phyloP scores from a whole-genome alignment of 495 filamentous ascomycete genomes.

The Elasticomyces elasticus region DNA sequence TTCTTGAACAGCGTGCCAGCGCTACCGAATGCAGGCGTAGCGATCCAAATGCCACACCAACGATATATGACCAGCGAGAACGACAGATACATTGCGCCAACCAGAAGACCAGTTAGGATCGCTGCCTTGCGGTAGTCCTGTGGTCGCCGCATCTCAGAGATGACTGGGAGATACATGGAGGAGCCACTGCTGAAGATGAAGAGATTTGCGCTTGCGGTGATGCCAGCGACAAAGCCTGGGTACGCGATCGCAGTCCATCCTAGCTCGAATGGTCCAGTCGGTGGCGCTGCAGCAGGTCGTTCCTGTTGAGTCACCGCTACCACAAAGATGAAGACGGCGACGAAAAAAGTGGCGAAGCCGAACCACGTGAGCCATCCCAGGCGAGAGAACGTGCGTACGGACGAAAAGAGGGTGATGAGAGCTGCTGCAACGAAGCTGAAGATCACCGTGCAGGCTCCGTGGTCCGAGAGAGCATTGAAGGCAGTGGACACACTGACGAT shows the following conservation, averaged over 20 bases:
- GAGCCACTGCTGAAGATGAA: slow-evolving; percentile 17
- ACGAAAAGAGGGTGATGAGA: slow-evolving; percentile 28
- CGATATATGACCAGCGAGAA: slow-evolving; percentile 14
- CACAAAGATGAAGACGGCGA: slow-evolving; percentile 21
- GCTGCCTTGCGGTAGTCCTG: slow-evolving; percentile 10
- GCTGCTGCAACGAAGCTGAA: slow-evolving; percentile 35
- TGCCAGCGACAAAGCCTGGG: slow-evolving; percentile 17
- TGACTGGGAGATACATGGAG: slow-evolving; percentile 10
- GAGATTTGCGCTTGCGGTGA: slow-evolving; percentile 7
- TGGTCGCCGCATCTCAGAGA: slow-evolving; percentile 15
- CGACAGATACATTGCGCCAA: slow-evolving; percentile 23
- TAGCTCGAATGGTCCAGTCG: slow-evolving; percentile 20
- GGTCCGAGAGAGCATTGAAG: slow-evolving; percentile 16
- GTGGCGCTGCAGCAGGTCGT: slow-evolving; percentile 32
- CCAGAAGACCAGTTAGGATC: slow-evolving; percentile 29
- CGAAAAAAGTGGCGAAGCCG: slow-evolving; percentile 32
- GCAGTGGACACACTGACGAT: slow-evolving; percentile 12
- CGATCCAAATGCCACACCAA: slow-evolving; percentile 17
- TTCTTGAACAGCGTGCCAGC: slow-evolving; percentile 19
- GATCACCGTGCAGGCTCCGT: slow-evolving; percentile 20
- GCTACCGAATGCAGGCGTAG: slow-evolving; percentile 15
- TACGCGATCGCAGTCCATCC: slow-evolving; percentile 13
- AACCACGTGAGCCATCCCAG: slow-evolving; percentile 36
- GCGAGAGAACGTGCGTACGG: slow-evolving; percentile 35
- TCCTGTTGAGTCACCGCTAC: slow-evolving; percentile 13